Base-by-base conservation (phyloP, 768 basidiomycete species). In the Russula sp. region DNA sequence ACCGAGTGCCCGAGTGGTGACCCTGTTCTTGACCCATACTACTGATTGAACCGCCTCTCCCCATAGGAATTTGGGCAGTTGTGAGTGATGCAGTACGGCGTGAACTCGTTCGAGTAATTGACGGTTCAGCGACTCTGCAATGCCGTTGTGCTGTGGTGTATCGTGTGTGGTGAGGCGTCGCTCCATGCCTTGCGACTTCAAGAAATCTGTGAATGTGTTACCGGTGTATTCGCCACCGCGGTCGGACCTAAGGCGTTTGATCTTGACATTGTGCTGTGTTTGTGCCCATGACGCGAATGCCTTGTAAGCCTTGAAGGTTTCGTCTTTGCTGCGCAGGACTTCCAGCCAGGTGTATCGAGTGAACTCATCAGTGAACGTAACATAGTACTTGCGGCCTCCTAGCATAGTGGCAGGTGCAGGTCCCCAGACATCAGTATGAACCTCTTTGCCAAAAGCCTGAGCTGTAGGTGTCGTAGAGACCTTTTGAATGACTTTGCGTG, bases 51-150 rank as follows among this genome's bases (percentile, higher is more conserved):
- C 16, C 2, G 55, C 61, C 10, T 62, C 55, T 18, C 48, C 56
- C 61, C 61, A 62, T 1, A 62, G 22, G 20, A 2, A 13, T 32
- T 51, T 48, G 3, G 51, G 56, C 16, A 62, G 29, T 5, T 36
- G 32, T 7, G 39, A 4, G 18, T 38, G 10, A n/a, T 62, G 56
- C 1, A 62, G 18, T 1, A 62, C 35, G 4, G 61, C 49, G 22
- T 32, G 69, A 0, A 74, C 69, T 5, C 67, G 52, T 46, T 79
- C 72, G 6, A 75, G 32, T 11, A 76, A 63, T 0, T 73, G 75
- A 11, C 73, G 67, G 58, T 79, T 81, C 1, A 71, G 63, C 4
- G 72, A 67, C 64, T 82, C 76, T 0, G 78, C 73, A 7, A 81
- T 65, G 1, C 80, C 77, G 59, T 81, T 81, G 7, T 53, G 59